These are phyloP conservation scores for Geosiphon pyriformis DNA, from an alignment of 192 early-diverging fungal species.

Conservation along the genomic window DNA sequence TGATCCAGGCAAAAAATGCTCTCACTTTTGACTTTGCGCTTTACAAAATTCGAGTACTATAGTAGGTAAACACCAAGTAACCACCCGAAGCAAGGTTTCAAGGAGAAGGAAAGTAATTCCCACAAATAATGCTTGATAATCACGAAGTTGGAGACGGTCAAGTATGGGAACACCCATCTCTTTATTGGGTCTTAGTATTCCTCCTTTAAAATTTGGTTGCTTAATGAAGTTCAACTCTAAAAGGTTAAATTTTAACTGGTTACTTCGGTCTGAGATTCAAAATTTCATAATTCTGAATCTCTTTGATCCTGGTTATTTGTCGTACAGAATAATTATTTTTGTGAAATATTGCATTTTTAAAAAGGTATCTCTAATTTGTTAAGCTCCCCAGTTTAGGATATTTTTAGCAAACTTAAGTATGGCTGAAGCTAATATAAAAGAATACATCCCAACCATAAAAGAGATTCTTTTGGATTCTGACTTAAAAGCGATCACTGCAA, in stretches of 20 bases:
- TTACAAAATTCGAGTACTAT: constrained; percentile 42
- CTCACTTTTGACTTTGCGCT: constrained; percentile 28
- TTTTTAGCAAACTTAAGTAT: no score
- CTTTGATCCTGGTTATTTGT: no score
- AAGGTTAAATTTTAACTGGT: no score
- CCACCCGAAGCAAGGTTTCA: constrained; percentile 66
- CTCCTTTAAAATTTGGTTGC: no score
- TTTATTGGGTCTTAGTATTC: not conserved
- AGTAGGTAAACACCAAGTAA: constrained; percentile 58
- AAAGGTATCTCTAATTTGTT: no score
- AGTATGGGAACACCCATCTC: constrained; percentile 46
- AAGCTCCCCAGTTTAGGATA: no score
- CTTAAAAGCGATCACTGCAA: not conserved
- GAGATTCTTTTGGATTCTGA: not conserved
- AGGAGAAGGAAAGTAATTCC: constrained; percentile 60
- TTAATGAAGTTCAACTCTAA: no score
- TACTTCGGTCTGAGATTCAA: no score
- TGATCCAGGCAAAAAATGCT: not conserved
- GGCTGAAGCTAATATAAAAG: not conserved
- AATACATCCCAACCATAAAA: constrained; percentile 1
- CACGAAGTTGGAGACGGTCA: constrained; percentile 52
- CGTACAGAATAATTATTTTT: no score
- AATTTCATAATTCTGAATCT: no score
- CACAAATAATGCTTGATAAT: constrained; percentile 56
- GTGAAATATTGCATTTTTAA: no score